A percentile compares a stretch with the other conserved stretches of the same genome.
Evolutionary conservation across 2,329 filamentous ascomycete species (phyloP).

Genomic region (Diplodia corticola): DNA sequence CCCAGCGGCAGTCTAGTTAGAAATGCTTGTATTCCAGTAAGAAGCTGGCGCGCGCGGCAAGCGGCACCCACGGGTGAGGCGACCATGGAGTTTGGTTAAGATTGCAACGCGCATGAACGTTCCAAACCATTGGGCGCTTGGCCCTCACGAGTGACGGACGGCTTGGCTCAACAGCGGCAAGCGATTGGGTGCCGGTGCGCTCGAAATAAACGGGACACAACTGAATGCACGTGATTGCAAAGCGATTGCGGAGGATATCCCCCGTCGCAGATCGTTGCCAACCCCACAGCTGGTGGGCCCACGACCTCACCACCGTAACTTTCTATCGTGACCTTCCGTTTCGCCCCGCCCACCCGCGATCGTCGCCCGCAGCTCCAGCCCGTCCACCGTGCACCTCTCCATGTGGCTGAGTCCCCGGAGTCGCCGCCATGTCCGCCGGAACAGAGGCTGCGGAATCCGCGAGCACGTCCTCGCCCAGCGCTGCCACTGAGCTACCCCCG

Average conservation of each 20-base stretch:
- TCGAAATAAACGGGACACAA: not conserved
- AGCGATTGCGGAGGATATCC: conserved; percentile 11
- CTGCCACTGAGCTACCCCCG: conserved; percentile 29
- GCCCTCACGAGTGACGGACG: not conserved
- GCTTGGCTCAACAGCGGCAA: not conserved
- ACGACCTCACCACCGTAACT: conserved; percentile 22
- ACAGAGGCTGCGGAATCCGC: conserved; percentile 37
- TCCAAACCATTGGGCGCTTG: not conserved
- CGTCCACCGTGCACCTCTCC: conserved; percentile 26
- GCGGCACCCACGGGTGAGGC: not conserved
- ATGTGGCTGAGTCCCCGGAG: conserved; percentile 39
- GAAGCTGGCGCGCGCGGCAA: not conserved
- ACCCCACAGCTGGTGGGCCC: conserved; percentile 21
- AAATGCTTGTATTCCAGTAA: conserved; percentile 11
- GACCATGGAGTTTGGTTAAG: not conserved
- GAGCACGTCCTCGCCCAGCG: conserved; percentile 27
- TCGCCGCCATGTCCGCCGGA: conserved; percentile 40
- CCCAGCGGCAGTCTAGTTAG: conserved; percentile 13
- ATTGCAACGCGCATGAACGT: not conserved
- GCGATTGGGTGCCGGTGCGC: conserved; percentile 1
- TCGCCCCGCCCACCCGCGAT: conserved; percentile 3
- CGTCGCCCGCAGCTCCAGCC: not conserved
- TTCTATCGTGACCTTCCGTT: conserved; percentile 23
- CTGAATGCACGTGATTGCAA: conserved; percentile 12
- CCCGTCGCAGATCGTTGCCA: conserved; percentile 22